phyloP scores from a whole-genome alignment of 1,284 basidiomycete species.

The Boletus sp. region DNA sequence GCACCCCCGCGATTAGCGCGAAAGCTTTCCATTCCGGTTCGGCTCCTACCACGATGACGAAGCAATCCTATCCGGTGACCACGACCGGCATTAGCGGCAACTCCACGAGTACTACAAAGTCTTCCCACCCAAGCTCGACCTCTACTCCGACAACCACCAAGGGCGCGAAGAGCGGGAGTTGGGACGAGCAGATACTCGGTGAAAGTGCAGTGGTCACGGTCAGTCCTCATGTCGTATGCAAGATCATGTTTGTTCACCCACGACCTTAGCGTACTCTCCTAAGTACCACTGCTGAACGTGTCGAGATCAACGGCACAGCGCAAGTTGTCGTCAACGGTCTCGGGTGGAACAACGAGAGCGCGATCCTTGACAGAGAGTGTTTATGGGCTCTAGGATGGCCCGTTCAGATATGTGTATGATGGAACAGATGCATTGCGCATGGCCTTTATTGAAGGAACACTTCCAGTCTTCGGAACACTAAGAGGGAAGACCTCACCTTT shows the following conservation, averaged over 20 bases:
- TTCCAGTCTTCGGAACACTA: conserved; percentile 62
- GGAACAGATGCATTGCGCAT: background rate
- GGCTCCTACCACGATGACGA: background rate
- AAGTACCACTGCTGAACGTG: background rate
- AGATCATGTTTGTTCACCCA: conserved; percentile 1
- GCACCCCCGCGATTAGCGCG: background rate
- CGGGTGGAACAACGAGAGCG: conserved; percentile 34
- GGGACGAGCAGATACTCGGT: background rate
- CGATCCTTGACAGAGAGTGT: conserved; percentile 47
- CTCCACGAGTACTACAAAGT: background rate
- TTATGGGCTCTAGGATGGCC: conserved; percentile 66
- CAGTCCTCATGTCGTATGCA: background rate
- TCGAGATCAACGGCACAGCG: conserved; percentile 34
- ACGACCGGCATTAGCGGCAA: background rate
- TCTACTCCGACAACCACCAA: background rate
- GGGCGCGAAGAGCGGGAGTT: background rate
- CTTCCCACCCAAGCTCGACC: background rate
- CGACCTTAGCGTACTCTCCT: conserved; percentile 3
- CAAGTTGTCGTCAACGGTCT: conserved; percentile 47
- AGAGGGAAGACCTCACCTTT: conserved; percentile 75
- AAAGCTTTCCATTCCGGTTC: background rate
- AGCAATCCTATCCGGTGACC: background rate
- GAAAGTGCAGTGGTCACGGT: conserved; percentile 4
- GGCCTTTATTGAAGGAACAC: background rate
- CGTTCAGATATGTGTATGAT: conserved; percentile 46